phyloP scores from a whole-genome alignment of 75 land plant species.

The Cunninghamia lanceolata region DNA sequence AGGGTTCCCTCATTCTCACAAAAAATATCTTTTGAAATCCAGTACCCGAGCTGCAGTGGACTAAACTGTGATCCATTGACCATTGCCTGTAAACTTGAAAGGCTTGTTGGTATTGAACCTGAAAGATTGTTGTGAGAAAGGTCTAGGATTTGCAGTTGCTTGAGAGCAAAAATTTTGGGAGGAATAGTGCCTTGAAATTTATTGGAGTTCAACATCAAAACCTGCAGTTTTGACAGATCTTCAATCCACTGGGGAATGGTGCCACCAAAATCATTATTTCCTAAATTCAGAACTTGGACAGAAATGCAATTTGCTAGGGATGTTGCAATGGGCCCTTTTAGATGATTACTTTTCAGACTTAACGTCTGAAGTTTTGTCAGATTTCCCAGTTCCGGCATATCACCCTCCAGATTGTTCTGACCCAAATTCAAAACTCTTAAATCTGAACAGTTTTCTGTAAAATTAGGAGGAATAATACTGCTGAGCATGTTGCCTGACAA shows the following conservation, averaged over 20 bases:
- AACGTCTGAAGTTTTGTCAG: slow-evolving; percentile 3
- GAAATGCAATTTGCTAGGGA: slow-evolving; percentile 23
- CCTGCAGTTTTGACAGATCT: too few relatives aligned
- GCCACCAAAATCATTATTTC: slow-evolving; percentile 3
- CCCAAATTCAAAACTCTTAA: neutral
- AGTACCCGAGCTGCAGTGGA: neutral
- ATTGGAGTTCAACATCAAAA: too few relatives aligned
- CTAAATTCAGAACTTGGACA: slow-evolving; percentile 23
- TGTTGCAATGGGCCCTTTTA: slow-evolving; percentile 27
- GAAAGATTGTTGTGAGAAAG: slow-evolving; percentile 57
- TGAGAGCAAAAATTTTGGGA: too few relatives aligned
- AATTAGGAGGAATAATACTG: slow-evolving; percentile 22
- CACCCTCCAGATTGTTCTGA: neutral
- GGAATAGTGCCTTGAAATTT: too few relatives aligned
- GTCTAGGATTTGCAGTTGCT: slow-evolving; percentile 21
- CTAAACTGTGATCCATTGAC: neutral
- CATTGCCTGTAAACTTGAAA: slow-evolving; percentile 15
- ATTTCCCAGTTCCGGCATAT: neutral
- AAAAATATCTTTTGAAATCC: neutral
- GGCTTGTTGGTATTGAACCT: slow-evolving; percentile 31
- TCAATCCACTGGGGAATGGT: too few relatives aligned
- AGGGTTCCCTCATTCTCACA: slow-evolving; percentile 36
- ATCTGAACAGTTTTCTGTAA: neutral
- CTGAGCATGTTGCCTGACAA: slow-evolving; percentile 36
- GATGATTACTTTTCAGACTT: slow-evolving; percentile 22